Base-by-base conservation (phyloP, 2,329 filamentous ascomycete species). In the Cladosporium sp. region DNA sequence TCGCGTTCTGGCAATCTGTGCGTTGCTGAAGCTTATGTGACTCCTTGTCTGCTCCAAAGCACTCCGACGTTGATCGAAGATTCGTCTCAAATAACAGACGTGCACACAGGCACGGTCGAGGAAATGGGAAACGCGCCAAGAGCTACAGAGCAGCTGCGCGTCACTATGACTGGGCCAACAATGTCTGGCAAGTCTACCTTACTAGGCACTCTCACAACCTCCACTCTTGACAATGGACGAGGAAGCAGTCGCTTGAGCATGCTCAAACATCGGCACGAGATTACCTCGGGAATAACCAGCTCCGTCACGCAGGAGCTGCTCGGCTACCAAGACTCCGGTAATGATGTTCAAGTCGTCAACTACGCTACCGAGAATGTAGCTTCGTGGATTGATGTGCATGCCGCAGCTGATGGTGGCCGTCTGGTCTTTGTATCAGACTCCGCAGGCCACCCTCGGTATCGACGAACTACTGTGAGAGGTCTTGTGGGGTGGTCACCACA, bases 401-500 rank as follows among this genome's bases (percentile, higher is more conserved):
- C 91, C 43, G 86, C 88, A 58, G 87, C 92, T 0, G 87, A 89
- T 67, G 79, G 84, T 66, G 91, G 89, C 2, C 88, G 93, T 23
- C 79, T 99, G 3, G 92, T 95, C 5, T 93, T 97, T 70, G 82
- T 98, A 7, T 92, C 93, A 0, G 95, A 99, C 77, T 96, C 94
- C 54, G 94, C 94, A 18, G 95, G 95, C 0, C 91, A 96, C 69
- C 90, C 93, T 43, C 88, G 93, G 53, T 99, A 95, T 77, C 87
- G 93, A 57, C 89, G 95, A 64, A 98, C 94, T 6, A 94, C 92
- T 2, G 83, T 98, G 62, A 87, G 94, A 66, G 93, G 93, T 0
- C 82, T 99, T n/a, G 85, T 99, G 68, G 95, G 93, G 54, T 98
- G 95, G 93, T 91, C 91, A 43, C 95, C 95, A 10, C 93, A 98